Conservation (phyloP, 2,329 filamentous ascomycete species). For the Aspergillus sp. region DNA sequence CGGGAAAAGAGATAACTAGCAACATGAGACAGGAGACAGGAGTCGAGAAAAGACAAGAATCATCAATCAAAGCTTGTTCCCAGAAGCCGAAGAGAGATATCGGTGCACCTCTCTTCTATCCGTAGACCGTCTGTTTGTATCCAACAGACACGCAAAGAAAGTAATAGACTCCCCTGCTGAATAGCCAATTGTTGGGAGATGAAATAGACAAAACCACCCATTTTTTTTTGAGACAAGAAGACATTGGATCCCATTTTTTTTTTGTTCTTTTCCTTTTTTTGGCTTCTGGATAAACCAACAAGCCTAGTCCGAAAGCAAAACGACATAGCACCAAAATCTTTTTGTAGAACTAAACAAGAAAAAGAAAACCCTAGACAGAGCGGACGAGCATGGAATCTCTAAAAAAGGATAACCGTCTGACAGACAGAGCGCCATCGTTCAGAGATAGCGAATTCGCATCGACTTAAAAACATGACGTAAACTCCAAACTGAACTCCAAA, state of each 20-base stretch:
- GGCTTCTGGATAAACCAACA: neutral
- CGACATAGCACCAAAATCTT: neutral
- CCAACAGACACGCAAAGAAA: neutral
- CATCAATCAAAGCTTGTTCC: too few species aligned
- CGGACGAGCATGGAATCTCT: too few species aligned
- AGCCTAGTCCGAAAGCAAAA: neutral
- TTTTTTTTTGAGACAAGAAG: neutral
- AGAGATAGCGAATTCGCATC: constrained; percentile 5
- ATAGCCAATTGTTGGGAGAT: constrained; percentile 5
- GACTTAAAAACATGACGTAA: constrained; percentile 8
- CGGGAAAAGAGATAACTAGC: neutral
- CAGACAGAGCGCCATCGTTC: constrained; percentile 7
- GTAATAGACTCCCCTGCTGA: constrained; percentile 8
- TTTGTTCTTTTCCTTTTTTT: neutral
- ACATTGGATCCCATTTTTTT: neutral
- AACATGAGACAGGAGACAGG: neutral
- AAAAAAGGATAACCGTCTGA: too few species aligned
- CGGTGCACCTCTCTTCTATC: too few species aligned
- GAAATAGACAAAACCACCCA: neutral
- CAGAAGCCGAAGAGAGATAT: too few species aligned
- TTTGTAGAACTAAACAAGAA: neutral
- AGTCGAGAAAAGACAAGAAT: too few species aligned
- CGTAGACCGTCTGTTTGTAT: neutral
- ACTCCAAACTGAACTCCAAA: constrained; percentile 22
- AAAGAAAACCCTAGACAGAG: neutral